A percentile compares a stretch with the other conserved stretches of the same genome.
Conservation (phyloP, 2,329 filamentous ascomycete genomes). For the Cordyceps cateniannulata region DNA sequence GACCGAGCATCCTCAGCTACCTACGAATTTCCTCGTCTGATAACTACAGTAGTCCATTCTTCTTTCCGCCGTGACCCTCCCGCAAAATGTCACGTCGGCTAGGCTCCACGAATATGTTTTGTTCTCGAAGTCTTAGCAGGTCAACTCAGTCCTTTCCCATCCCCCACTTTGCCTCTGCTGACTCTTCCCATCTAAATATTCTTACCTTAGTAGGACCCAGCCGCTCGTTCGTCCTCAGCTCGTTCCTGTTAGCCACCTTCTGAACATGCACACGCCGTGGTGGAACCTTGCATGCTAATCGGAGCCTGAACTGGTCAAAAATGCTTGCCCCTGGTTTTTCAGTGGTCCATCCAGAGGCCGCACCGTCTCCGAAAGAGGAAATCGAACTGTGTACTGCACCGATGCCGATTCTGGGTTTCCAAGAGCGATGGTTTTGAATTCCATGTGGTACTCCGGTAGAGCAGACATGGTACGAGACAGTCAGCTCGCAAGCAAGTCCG, state of each 20-base stretch:
- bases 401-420: not conserved
- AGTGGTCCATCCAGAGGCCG: constrained; percentile 7
- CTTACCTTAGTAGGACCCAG: no score
- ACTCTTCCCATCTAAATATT: not conserved
- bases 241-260: no score
- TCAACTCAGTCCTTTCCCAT: not conserved
- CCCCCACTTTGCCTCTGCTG: constrained; percentile 2
- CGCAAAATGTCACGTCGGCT: not conserved
- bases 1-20: no score
- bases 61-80: not conserved
- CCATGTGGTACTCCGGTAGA: not conserved
- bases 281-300: constrained; percentile 3
- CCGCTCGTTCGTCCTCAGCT: no score
- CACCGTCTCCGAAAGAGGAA: constrained; percentile 13
- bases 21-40: not conserved
- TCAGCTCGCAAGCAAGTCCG: not conserved
- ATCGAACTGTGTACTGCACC: not conserved
- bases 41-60: not conserved
- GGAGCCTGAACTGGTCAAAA: not conserved
- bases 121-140: not conserved
- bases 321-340: not conserved
- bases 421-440: not conserved
- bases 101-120: not conserved
- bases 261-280: not conserved
- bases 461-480: not conserved